Percentiles rank a stretch among this genome's conserved stretches.
Conservation (phyloP, 2,329 filamentous ascomycete genomes). For the Arthroderma sp. region DNA sequence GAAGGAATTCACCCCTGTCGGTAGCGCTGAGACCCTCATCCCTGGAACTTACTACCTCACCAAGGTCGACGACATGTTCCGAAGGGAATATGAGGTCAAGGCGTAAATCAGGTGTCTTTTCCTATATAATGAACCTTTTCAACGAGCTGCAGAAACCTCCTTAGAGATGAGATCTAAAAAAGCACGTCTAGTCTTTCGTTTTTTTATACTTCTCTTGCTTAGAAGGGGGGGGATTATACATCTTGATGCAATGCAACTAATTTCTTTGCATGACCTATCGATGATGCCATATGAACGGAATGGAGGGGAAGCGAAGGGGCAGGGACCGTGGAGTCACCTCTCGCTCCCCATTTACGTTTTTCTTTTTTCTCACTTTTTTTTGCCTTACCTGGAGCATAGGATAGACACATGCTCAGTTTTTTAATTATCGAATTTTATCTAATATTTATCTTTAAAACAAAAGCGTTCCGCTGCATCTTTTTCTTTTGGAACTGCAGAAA, state of each 20-base stretch:
- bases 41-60: conserved; percentile 66
- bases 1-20: conserved; percentile 63
- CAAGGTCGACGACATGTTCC: conserved; percentile 76
- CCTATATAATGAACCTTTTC: conserved; percentile 10
- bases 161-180: background rate
- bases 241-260: background rate
- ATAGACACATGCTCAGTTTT: background rate
- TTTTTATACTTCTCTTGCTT: background rate
- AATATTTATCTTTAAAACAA: background rate
- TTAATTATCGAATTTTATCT: background rate
- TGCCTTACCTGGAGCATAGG: background rate
- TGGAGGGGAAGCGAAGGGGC: background rate
- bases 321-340: background rate
- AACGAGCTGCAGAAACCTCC: background rate
- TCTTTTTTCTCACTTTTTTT: background rate
- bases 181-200: background rate
- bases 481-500: background rate
- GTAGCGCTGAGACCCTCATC: conserved; percentile 51
- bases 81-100: conserved; percentile 65
- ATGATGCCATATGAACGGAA: background rate
- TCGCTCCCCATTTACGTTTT: background rate
- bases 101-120: conserved; percentile 23
- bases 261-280: background rate
- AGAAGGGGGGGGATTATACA: background rate
- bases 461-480: background rate